These are phyloP conservation scores for Aspergillus heteromorphus DNA, from an alignment of 495 filamentous ascomycete species.

Conservation along the genomic window DNA sequence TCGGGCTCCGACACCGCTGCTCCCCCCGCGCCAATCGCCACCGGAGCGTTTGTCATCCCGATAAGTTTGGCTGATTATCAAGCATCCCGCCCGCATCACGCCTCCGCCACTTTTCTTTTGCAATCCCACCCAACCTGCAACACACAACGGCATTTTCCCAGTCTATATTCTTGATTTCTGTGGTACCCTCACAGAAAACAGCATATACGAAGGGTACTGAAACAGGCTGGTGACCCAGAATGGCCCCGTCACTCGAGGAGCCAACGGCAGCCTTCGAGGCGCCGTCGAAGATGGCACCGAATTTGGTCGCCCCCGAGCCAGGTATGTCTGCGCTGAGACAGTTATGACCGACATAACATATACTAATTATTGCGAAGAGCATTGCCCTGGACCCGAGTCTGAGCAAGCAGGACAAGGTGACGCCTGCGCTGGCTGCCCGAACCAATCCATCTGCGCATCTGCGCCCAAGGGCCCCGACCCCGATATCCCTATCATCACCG, in stretches of 20 bases:
- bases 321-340: slow-evolving; percentile 34
- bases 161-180: background rate
- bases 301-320: slow-evolving; percentile 88
- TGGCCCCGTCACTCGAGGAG: slow-evolving; percentile 69
- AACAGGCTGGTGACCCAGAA: slow-evolving; percentile 26
- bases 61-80: slow-evolving; percentile 29
- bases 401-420: slow-evolving; percentile 77
- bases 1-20: slow-evolving; percentile 24
- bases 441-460: slow-evolving; percentile 90
- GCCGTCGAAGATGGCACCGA: slow-evolving; percentile 63
- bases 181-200: background rate
- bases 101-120: slow-evolving; percentile 24
- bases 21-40: slow-evolving; percentile 31
- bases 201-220: background rate
- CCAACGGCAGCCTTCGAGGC: slow-evolving; percentile 62
- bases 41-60: slow-evolving; percentile 33
- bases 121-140: slow-evolving; percentile 2
- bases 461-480: slow-evolving; percentile 95
- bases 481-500: slow-evolving; percentile 80
- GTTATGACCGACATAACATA: background rate
- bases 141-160: background rate
- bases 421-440: slow-evolving; percentile 90
- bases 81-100: slow-evolving; percentile 21
- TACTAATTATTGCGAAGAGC: slow-evolving; percentile 45
- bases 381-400: slow-evolving; percentile 93